These are phyloP conservation scores for Amylocystis lapponica DNA, from an alignment of 768 basidiomycete genomes.

Conservation along the genomic window DNA sequence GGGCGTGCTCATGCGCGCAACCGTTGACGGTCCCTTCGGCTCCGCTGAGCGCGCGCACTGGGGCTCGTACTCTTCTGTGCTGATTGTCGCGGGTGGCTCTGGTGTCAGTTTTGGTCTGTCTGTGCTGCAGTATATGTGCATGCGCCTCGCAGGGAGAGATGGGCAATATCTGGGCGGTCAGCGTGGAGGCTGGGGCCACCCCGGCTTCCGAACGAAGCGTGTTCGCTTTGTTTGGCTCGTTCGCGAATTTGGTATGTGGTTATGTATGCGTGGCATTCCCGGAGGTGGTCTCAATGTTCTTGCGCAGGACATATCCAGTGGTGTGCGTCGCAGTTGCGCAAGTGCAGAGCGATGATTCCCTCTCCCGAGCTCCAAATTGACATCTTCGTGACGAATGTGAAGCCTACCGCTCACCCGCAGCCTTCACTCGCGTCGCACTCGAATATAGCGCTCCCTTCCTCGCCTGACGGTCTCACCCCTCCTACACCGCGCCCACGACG, in stretches of 20 bases:
- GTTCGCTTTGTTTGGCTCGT: constrained; percentile 76
- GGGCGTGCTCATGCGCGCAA: constrained; percentile 51
- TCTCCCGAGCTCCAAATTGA: constrained; percentile 50
- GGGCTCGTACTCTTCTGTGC: constrained; percentile 49
- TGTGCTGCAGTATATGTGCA: constrained; percentile 57
- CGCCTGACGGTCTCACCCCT: constrained; percentile 22
- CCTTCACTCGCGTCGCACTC: background rate
- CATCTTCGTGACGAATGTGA: constrained; percentile 67
- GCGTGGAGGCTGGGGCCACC: constrained; percentile 37
- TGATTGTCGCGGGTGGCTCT: constrained; percentile 67
- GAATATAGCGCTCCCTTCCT: constrained; percentile 3
- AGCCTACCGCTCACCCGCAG: constrained; percentile 12
- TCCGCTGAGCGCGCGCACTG: constrained; percentile 55
- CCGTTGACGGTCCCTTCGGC: constrained; percentile 67
- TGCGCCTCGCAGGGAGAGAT: constrained; percentile 51
- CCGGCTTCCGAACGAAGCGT: constrained; percentile 39
- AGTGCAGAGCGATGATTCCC: constrained; percentile 52
- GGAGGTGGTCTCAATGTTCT: background rate
- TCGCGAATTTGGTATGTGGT: constrained; percentile 48
- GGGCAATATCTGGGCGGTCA: constrained; percentile 43
- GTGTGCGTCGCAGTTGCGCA: constrained; percentile 63
- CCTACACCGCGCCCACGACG: constrained; percentile 27
- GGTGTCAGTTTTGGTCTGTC: constrained; percentile 70
- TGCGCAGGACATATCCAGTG: constrained; percentile 65
- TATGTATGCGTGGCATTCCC: background rate